Conservation (phyloP, 1,284 basidiomycete species). For the Marasmius tenuissimus region DNA sequence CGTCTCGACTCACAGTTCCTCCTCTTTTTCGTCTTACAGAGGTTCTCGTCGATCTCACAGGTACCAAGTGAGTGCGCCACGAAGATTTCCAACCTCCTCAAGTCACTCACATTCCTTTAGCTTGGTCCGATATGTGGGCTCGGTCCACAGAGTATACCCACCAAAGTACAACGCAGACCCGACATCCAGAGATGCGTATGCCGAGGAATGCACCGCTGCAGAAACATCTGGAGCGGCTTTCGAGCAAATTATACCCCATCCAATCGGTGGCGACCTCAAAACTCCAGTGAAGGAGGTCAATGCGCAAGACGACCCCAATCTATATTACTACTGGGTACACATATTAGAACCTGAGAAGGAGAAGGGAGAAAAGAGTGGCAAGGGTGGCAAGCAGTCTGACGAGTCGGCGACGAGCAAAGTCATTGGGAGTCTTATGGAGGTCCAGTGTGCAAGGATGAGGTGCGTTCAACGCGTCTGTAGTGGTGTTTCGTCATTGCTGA, state of each 20-base stretch:
- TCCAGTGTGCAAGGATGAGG: slow-evolving; percentile 80
- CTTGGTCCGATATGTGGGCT: slow-evolving; percentile 70
- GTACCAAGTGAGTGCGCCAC: slow-evolving; percentile 66
- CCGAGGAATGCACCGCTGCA: slow-evolving; percentile 23
- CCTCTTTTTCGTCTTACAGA: slow-evolving; percentile 41
- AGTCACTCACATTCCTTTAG: slow-evolving; percentile 17
- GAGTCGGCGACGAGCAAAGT: slow-evolving; percentile 53
- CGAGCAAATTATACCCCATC: slow-evolving; percentile 56
- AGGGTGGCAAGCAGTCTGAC: slow-evolving; percentile 52
- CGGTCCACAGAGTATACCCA: slow-evolving; percentile 71
- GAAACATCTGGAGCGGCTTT: slow-evolving; percentile 26
- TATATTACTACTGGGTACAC: slow-evolving; percentile 89
- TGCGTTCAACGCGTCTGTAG: slow-evolving; percentile 32
- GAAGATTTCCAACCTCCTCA: slow-evolving; percentile 18
- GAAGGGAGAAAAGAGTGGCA: slow-evolving; percentile 61
- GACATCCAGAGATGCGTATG: slow-evolving; percentile 41
- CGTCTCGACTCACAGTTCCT: slow-evolving; percentile 17
- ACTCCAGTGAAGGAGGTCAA: slow-evolving; percentile 72
- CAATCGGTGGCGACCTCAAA: slow-evolving; percentile 79
- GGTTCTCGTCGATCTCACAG: slow-evolving; percentile 81
- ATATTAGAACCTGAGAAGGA: slow-evolving; percentile 77
- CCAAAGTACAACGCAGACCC: slow-evolving; percentile 55
- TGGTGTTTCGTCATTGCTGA: neutral
- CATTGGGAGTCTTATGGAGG: slow-evolving; percentile 77
- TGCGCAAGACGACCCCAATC: slow-evolving; percentile 73